These are phyloP conservation scores for Populus davidiana DNA, from an alignment of 345 rosid genomes.

Conservation along the genomic window DNA sequence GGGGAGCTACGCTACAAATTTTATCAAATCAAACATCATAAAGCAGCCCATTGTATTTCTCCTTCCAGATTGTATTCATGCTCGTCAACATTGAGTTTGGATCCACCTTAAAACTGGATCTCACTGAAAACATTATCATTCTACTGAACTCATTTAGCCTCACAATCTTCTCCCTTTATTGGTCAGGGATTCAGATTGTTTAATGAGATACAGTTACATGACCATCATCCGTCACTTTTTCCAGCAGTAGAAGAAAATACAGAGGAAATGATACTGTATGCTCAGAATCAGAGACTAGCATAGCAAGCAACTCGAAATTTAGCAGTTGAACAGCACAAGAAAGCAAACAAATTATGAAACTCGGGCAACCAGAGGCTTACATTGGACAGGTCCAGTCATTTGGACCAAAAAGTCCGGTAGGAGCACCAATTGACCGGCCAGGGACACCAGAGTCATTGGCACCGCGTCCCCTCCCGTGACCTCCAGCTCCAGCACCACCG, in stretches of 20 bases:
- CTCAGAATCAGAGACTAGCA: not conserved
- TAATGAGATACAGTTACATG: not conserved
- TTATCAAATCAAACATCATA: not conserved
- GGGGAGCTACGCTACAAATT: not conserved
- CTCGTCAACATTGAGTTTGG: not conserved
- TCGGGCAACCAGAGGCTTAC: slow-evolving; percentile 50
- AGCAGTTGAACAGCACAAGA: not conserved
- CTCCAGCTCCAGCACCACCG: slow-evolving; percentile 66
- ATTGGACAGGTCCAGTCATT: slow-evolving; percentile 99
- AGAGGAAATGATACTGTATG: not conserved
- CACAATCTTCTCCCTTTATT: not conserved
- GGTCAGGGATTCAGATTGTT: not conserved
- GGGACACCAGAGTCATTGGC: slow-evolving; percentile 44
- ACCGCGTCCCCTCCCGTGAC: slow-evolving; percentile 83
- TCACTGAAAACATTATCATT: not conserved
- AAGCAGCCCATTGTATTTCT: not conserved
- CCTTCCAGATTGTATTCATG: not conserved
- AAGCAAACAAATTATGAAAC: not conserved
- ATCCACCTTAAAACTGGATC: not conserved
- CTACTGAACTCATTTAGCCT: not conserved
- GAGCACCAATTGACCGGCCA: slow-evolving; percentile 51
- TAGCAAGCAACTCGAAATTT: not conserved
- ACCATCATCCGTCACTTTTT: not conserved
- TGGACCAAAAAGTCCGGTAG: slow-evolving; percentile 92
- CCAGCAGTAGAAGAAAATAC: not conserved